These are phyloP conservation scores for Beta lomatogona DNA, from an alignment of 179 eudicot species.

Conservation along the genomic window DNA sequence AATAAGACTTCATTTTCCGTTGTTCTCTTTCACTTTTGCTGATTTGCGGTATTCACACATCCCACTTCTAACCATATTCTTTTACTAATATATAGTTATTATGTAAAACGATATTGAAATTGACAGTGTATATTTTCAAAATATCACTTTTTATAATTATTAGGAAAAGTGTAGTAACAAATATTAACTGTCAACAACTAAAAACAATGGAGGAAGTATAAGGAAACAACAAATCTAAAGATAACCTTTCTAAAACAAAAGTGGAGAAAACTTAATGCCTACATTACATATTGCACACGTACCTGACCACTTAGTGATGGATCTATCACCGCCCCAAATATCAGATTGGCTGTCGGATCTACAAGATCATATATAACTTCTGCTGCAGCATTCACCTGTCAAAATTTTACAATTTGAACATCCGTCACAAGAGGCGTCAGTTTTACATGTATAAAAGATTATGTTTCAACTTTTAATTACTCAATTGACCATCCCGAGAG, in stretches of 20 bases:
- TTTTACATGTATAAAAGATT: neutral
- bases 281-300: slow-evolving; percentile 30
- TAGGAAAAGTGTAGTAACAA: too few relatives aligned
- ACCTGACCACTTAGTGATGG: slow-evolving; percentile 89
- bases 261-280: neutral
- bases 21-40: too few relatives aligned
- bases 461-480: neutral
- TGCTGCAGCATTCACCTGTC: slow-evolving; percentile 96
- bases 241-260: neutral
- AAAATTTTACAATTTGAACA: slow-evolving; percentile 13
- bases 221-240: too few relatives aligned
- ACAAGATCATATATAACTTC: slow-evolving; percentile 97
- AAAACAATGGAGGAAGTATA: too few relatives aligned
- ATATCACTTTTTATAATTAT: too few relatives aligned
- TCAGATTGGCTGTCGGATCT: slow-evolving; percentile 94
- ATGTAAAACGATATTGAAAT: too few relatives aligned
- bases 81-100: too few relatives aligned
- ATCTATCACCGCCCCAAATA: slow-evolving; percentile 97
- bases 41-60: too few relatives aligned
- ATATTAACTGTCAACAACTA: too few relatives aligned
- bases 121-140: too few relatives aligned
- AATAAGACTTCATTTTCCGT: too few relatives aligned
- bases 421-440: neutral
- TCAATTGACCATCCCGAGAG: neutral
- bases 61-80: too few relatives aligned